phyloP scores from a whole-genome alignment of 768 basidiomycete species.

The Lactarius sanguifluus region DNA sequence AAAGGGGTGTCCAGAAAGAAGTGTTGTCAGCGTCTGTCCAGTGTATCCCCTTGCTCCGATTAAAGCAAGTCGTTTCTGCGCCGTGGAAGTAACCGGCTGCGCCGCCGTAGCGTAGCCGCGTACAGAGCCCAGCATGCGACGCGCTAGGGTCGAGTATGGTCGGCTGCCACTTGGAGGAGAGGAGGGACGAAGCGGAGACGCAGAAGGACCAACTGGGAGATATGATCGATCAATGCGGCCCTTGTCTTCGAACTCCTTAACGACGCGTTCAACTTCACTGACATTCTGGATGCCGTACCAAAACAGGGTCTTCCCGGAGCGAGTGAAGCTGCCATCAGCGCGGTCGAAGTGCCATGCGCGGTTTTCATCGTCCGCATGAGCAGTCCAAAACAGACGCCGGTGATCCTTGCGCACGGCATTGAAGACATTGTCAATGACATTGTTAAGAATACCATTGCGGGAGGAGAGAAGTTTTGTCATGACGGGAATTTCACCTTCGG shows the following conservation, averaged over 20 bases:
- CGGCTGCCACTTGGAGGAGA: constrained; percentile 45
- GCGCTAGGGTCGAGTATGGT: constrained; percentile 58
- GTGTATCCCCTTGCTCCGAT: constrained; percentile 97
- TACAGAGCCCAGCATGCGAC: constrained; percentile 48
- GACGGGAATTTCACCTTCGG: constrained; percentile 83
- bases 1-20: constrained; percentile 87
- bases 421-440: constrained; percentile 96
- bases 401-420: constrained; percentile 95
- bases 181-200: constrained; percentile 52
- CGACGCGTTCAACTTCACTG: constrained; percentile 83
- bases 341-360: constrained; percentile 98
- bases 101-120: constrained; percentile 82
- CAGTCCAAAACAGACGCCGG: constrained; percentile 95
- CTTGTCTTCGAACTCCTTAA: constrained; percentile 65
- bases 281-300: constrained; percentile 97
- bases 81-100: constrained; percentile 45
- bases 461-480: constrained; percentile 92
- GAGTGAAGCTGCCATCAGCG: constrained; percentile 95
- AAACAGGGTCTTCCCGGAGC: constrained; percentile 91
- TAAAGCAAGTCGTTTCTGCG: constrained; percentile 86
- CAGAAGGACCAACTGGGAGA: constrained; percentile 81
- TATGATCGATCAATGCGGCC: constrained; percentile 85
- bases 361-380: constrained; percentile 93
- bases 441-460: constrained; percentile 87
- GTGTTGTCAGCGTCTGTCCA: constrained; percentile 83